Percentiles rank a stretch among this genome's conserved stretches.
These are phyloP conservation scores for Hypoxylon subgilvum DNA, from an alignment of 495 filamentous ascomycete species.

Conservation along the genomic window DNA sequence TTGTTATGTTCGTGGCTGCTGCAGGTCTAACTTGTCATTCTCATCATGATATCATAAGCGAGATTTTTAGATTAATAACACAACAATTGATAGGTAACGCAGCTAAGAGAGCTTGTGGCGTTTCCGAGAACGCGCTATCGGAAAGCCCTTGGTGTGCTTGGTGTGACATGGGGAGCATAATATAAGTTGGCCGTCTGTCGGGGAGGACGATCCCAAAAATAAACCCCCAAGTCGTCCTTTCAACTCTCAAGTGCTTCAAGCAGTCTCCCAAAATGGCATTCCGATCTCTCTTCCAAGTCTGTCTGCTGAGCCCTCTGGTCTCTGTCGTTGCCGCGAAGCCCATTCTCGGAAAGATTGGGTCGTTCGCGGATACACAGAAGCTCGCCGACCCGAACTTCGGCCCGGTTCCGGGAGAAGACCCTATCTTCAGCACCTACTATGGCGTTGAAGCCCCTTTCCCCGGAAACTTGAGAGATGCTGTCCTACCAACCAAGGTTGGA, in stretches of 20 bases:
- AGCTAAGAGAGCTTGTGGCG: conserved; percentile 21
- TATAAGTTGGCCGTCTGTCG: conserved; percentile 25
- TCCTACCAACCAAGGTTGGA: conserved; percentile 50
- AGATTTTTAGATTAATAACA: conserved; percentile 26
- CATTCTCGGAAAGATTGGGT: conserved; percentile 12
- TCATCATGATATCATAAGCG: conserved; percentile 33
- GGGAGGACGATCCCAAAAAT: background rate
- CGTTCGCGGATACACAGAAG: conserved; percentile 40
- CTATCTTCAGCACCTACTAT: conserved; percentile 51
- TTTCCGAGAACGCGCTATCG: conserved; percentile 25
- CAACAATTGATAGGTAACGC: too few species aligned
- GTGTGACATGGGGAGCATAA: too few species aligned
- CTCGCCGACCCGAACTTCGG: conserved; percentile 48
- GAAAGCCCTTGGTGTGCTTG: conserved; percentile 8
- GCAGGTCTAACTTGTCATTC: conserved; percentile 22
- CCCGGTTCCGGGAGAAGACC: conserved; percentile 51
- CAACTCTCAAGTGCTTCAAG: conserved; percentile 4
- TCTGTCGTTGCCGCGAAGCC: conserved; percentile 26
- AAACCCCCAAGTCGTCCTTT: conserved; percentile 4
- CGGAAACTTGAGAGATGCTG: conserved; percentile 49
- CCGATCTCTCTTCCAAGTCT: conserved; percentile 33
- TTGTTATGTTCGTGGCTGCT: conserved; percentile 12
- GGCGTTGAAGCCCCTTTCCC: conserved; percentile 54
- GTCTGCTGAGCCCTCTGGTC: conserved; percentile 20
- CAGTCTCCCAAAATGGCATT: conserved; percentile 20